Base-by-base conservation (phyloP, 306 rosid genomes). In the Luffa acutangula region DNA sequence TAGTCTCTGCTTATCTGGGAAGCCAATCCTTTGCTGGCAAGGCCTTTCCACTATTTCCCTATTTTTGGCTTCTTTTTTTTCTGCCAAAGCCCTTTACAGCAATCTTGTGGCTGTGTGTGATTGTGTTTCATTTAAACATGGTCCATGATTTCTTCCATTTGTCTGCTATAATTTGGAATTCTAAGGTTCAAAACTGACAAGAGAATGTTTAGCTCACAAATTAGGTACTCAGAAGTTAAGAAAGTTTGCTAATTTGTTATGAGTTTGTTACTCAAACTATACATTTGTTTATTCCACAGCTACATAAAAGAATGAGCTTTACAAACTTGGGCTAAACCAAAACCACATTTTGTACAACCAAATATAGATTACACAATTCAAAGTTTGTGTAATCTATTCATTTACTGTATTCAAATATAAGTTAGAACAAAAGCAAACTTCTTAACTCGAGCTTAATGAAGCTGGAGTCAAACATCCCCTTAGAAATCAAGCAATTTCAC, bases 1-100 rank as follows among this genome's bases (percentile, higher is more conserved):
- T 20, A 45, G 71, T 64, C 43, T 67, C 74, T 67, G 76, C 76
- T 69, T 42, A 69, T 18, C 53, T 18, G 75, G 39, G 56, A 72
- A 74, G 17, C 14, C 62, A 74, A 6, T 2, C 58, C 21, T 75
- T 75, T 31, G 59, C 78, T 66, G 74, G 51, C 74, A 66, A 41
- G 1, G 70, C 36, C 33, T 41, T 2, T 18, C 6, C 14, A 25
- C 17, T 48, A 6, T 25, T 72, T 12, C 36, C 20, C 78, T 75
- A 51, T 75, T 31, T 48, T 73, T 46, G 21, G 42, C 53, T 73
- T 25, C 36, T 45, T 72, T n/a, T 43, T 11, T 43, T 11, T 45
- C 76, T 70, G 21, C 76, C 51, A 45, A 45, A n/a, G 1, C 57
- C 20, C 57, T 71, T 31, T 73, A 73, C 78, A 73, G 14, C 78